These are phyloP conservation scores for Mucor mucedo DNA, from an alignment of 371 early-diverging fungal genomes.

Conservation along the genomic window DNA sequence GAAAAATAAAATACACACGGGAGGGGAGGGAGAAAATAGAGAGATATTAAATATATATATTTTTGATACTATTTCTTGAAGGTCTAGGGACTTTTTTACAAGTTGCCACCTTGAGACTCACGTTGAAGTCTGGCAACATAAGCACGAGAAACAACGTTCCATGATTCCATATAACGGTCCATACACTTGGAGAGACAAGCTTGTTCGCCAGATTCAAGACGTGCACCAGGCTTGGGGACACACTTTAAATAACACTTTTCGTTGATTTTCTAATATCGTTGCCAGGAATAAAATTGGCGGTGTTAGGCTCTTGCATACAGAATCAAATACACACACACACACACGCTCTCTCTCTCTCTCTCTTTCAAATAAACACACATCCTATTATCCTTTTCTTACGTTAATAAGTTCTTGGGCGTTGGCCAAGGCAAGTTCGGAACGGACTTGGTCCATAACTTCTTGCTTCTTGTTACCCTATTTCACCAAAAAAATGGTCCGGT, in stretches of 20 bases:
- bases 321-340: neutral
- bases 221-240: constrained; percentile 77
- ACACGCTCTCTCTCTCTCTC: too few species aligned
- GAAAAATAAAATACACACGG: constrained; percentile 22
- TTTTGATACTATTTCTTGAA: constrained; percentile 4
- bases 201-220: constrained; percentile 73
- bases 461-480: constrained; percentile 71
- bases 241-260: constrained; percentile 85
- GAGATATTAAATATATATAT: constrained; percentile 1
- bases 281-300: neutral
- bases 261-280: constrained; percentile 71
- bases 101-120: constrained; percentile 59
- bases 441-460: constrained; percentile 86
- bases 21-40: constrained; percentile 2
- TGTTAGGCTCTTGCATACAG: neutral
- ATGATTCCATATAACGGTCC: constrained; percentile 89
- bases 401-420: constrained; percentile 89
- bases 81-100: constrained; percentile 8
- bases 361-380: too few species aligned
- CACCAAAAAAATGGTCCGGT: neutral
- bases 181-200: constrained; percentile 83
- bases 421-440: constrained; percentile 82
- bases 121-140: constrained; percentile 76
- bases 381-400: constrained; percentile 44
- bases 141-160: constrained; percentile 83